phyloP scores from a whole-genome alignment of 2,329 filamentous ascomycete species.

The Coniochaeta sp. region DNA sequence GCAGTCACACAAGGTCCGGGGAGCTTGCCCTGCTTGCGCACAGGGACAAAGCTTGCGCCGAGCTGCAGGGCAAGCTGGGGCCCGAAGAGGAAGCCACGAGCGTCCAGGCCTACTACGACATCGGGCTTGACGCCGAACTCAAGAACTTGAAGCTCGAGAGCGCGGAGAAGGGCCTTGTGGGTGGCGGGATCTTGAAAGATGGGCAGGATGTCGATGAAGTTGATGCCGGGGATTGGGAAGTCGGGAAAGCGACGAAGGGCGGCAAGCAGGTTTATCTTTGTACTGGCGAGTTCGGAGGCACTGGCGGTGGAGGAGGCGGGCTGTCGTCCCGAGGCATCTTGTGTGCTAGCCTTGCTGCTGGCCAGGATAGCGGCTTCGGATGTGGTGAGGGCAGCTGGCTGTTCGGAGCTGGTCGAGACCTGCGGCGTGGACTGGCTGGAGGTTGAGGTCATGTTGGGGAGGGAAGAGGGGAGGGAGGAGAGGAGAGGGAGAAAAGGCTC shows the following conservation, averaged over 20 bases:
- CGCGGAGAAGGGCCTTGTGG: constrained; percentile 71
- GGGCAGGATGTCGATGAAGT: constrained; percentile 97
- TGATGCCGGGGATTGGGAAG: constrained; percentile 85
- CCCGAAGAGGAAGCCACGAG: constrained; percentile 91
- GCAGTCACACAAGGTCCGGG: constrained; percentile 83
- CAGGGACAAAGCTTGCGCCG: constrained; percentile 81
- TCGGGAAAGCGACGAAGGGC: constrained; percentile 81
- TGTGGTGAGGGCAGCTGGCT: constrained; percentile 22
- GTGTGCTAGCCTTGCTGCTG: constrained; percentile 18
- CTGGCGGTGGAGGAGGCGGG: constrained; percentile 52
- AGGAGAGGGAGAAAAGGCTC: background rate
- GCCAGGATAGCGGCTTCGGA: constrained; percentile 17
- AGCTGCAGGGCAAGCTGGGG: constrained; percentile 78
- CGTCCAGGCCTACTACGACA: constrained; percentile 88
- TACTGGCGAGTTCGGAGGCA: constrained; percentile 59
- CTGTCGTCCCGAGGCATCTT: constrained; percentile 58
- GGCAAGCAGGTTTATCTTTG: constrained; percentile 62
- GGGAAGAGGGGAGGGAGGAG: constrained; percentile 5
- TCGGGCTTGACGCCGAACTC: constrained; percentile 61
- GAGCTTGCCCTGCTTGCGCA: constrained; percentile 92
- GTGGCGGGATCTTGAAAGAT: constrained; percentile 74
- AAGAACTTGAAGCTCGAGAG: constrained; percentile 75
- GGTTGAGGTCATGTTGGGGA: constrained; percentile 25
- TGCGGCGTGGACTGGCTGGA: constrained; percentile 14
- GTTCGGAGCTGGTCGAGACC: constrained; percentile 13